Percentiles rank a stretch among this genome's conserved stretches.
phyloP scores from a whole-genome alignment of 2,329 filamentous ascomycete genomes.

The Ceratocystis ficicola region DNA sequence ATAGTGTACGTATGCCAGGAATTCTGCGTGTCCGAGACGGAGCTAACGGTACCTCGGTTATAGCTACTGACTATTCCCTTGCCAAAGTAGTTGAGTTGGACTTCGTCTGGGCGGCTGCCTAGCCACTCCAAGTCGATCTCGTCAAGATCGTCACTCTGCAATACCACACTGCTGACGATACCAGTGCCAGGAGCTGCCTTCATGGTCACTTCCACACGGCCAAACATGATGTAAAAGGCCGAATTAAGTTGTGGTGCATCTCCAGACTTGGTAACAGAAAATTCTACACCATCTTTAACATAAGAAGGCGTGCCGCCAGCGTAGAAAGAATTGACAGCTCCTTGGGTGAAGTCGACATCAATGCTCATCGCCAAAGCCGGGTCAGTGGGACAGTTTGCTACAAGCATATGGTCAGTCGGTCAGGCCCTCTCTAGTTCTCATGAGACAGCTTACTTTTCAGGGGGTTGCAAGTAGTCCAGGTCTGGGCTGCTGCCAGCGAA shows the following conservation, averaged over 20 bases:
- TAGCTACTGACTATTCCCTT: slow-evolving; percentile 79
- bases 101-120: slow-evolving; percentile 59
- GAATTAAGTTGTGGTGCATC: slow-evolving; percentile 79
- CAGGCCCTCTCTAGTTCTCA: slow-evolving; percentile 2
- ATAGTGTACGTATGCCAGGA: slow-evolving; percentile 76
- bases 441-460: slow-evolving; percentile 28
- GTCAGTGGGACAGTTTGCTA: slow-evolving; percentile 56
- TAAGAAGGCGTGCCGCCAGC: slow-evolving; percentile 60
- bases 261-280: slow-evolving; percentile 65
- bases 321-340: slow-evolving; percentile 66
- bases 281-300: slow-evolving; percentile 57
- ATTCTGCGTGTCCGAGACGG: slow-evolving; percentile 54
- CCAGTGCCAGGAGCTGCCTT: slow-evolving; percentile 79
- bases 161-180: slow-evolving; percentile 83
- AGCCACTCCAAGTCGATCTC: slow-evolving; percentile 98
- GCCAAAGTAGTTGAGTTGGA: slow-evolving; percentile 97
- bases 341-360: slow-evolving; percentile 69
- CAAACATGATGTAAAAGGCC: slow-evolving; percentile 99
- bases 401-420: slow-evolving; percentile 21
- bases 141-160: slow-evolving; percentile 84
- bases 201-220: slow-evolving; percentile 72
- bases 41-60: slow-evolving; percentile 74
- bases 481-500: slow-evolving; percentile 30
- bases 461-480: slow-evolving; percentile 34
- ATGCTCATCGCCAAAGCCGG: slow-evolving; percentile 74